Conservation (phyloP, 495 filamentous ascomycete genomes). For the Trichocladium uniseriatum region DNA sequence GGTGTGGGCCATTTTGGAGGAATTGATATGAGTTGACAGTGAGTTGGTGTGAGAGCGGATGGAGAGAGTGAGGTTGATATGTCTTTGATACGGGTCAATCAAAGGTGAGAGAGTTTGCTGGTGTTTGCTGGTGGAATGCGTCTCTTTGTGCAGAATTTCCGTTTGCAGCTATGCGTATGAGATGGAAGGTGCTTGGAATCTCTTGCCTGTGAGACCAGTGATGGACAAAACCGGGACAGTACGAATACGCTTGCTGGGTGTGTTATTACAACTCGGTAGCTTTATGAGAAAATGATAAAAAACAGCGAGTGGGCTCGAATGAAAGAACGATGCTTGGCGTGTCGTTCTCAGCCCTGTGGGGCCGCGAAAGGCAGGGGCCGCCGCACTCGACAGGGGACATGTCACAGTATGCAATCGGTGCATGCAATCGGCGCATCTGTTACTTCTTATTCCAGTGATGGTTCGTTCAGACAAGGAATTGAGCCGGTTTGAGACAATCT, state of each 20-base stretch:
- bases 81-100: not conserved
- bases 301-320: not conserved
- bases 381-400: not conserved
- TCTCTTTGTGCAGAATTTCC: not conserved
- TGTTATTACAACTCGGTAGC: no score
- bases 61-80: not conserved
- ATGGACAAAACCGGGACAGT: no score
- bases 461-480: not conserved
- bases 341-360: constrained; percentile 16
- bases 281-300: no score
- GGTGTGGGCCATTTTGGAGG: not conserved
- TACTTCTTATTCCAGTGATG: constrained; percentile 1
- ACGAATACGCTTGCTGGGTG: no score
- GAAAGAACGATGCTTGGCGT: not conserved
- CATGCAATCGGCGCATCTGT: not conserved
- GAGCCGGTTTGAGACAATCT: not conserved
- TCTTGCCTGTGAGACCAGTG: no score
- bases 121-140: no score
- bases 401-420: not conserved
- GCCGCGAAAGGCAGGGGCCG: not conserved
- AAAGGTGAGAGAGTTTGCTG: not conserved
- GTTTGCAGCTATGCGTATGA: constrained; percentile 3
- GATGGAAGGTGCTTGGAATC: no score
- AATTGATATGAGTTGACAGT: no score
- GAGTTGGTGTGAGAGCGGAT: not conserved